Base-by-base conservation (phyloP, 345 rosid genomes). In the Lepidium didymum region DNA sequence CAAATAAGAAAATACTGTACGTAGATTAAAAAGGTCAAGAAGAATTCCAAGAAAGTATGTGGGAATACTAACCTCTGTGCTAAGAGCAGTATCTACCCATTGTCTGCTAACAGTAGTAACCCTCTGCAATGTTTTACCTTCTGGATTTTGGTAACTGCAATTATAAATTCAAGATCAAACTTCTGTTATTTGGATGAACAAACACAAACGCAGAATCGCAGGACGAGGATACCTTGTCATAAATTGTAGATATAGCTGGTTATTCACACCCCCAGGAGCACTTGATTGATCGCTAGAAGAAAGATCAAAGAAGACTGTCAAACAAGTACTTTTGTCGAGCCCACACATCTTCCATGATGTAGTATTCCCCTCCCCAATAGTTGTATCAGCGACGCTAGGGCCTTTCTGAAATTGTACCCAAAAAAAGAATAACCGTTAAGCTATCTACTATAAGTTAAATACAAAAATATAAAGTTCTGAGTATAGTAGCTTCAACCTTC, bases 301-400 rank as follows among this genome's bases (percentile, higher is more conserved):
- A 74, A 94, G 82, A 83, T 94, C 99, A 77, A 94, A 94, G 68
- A 88, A 85, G 67, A 91, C 96, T 0, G 99, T 91, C 69, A 91
- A 79, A 81, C 96, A 94, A 71, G 96, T 89, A 80, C 96, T 91
- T 67, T 79, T 89, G 79, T 91, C 96, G 66, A 94, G 90, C 67
- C 99, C 97, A 80, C 99, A 91, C 96, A 94, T 85, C 79, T 91
- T 94, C 99, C 99, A 94, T 35, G 81, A 83, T 14, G 83, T 77
- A 43, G 96, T 91, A 77, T 85, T 90, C 35, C 99, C 99, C 79
- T 94, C 96, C 45, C 99, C 99, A 4, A 86, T 69, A 41, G 81
- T 85, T 37, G 93, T 86, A 73, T 91, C 99, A 64, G 97, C 84
- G 51, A 85, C 90, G 36, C 79, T 77, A 50, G 96, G 87, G 55